A percentile compares a stretch with the other conserved stretches of the same genome.
Conservation (phyloP, 306 rosid species). For the Pyrus communis region DNA sequence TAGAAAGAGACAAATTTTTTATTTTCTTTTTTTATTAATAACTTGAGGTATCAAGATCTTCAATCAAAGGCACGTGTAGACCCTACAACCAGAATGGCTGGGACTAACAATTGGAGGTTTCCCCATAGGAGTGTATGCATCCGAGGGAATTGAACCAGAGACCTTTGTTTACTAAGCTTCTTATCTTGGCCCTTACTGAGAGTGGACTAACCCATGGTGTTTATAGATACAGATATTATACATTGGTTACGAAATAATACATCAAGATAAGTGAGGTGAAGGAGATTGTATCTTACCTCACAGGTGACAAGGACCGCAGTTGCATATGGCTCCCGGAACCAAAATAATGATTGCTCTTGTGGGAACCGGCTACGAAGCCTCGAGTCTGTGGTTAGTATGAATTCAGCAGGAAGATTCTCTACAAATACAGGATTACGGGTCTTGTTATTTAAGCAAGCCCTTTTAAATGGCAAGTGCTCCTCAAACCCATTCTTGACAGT, state of each 20-base stretch:
- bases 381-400: constrained; percentile 88
- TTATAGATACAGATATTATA: not conserved
- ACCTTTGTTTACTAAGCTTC: not conserved
- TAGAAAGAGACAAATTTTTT: not conserved
- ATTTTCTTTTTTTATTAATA: not conserved
- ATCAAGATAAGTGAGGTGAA: constrained; percentile 3
- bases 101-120: not conserved
- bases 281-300: constrained; percentile 50
- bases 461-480: constrained; percentile 67
- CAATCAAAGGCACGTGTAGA: not conserved
- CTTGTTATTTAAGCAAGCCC: constrained; percentile 87
- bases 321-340: constrained; percentile 96
- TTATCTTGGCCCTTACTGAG: not conserved
- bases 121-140: not conserved
- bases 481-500: constrained; percentile 74
- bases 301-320: constrained; percentile 86
- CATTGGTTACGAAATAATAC: not conserved
- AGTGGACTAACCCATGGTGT: not conserved
- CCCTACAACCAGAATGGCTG: not conserved
- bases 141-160: not conserved
- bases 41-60: not conserved
- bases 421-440: constrained; percentile 68
- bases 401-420: constrained; percentile 66
- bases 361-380: constrained; percentile 96
- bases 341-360: constrained; percentile 79